Percentiles rank a stretch among this genome's conserved stretches.
Conservation (phyloP, 257 asterid species). For the Rauvolfia tetraphylla region DNA sequence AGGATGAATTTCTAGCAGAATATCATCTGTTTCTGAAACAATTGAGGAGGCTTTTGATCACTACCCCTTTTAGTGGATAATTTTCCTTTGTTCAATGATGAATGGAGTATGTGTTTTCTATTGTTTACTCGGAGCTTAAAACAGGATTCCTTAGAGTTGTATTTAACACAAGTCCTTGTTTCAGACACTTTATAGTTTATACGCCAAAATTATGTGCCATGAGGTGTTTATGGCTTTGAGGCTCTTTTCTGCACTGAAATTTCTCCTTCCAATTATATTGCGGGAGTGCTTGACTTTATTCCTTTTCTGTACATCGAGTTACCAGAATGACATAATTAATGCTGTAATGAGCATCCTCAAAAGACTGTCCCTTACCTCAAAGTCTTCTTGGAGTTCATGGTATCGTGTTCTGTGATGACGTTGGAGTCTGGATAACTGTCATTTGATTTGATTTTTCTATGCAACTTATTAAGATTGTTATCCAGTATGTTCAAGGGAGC, state of each 20-base stretch:
- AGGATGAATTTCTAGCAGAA: too few relatives aligned
- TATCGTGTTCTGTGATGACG: background rate
- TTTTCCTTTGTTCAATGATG: background rate
- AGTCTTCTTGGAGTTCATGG: background rate
- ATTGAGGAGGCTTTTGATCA: background rate
- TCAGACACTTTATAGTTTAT: background rate
- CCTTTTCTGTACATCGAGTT: background rate
- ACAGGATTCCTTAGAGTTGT: background rate
- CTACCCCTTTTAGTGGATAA: background rate
- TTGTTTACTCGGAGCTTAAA: background rate
- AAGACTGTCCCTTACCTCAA: background rate
- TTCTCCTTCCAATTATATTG: background rate
- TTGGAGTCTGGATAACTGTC: background rate
- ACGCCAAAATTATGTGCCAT: background rate
- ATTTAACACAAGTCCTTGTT: background rate
- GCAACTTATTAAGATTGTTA: background rate
- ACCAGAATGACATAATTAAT: background rate
- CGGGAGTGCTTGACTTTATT: too few relatives aligned
- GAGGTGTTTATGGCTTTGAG: background rate
- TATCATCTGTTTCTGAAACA: background rate
- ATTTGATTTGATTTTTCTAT: background rate
- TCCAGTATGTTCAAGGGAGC: background rate
- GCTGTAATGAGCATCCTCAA: background rate
- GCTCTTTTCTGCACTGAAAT: background rate
- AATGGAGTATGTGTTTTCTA: too few relatives aligned